A percentile compares a stretch with the other conserved stretches of the same genome.
Evolutionary conservation across 2,329 filamentous ascomycete species (phyloP).

Genomic region (Botrytis galanthina): DNA sequence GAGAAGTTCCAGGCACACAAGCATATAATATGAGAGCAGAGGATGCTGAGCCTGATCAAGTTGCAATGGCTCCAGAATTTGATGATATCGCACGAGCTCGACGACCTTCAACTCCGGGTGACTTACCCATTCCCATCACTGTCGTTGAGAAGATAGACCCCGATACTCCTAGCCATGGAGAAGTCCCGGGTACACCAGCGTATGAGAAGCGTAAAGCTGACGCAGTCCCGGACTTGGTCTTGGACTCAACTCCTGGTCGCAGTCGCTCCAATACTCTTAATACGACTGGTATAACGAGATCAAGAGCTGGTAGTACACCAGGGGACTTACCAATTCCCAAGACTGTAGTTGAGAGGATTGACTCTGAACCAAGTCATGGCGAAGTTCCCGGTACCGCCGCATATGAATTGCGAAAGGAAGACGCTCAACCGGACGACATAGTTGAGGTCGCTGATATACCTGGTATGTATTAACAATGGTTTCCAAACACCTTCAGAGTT

Average conservation of each 20-base stretch:
- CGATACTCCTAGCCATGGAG: slow-evolving; percentile 55
- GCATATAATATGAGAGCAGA: slow-evolving; percentile 55
- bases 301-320: slow-evolving; percentile 35
- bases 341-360: slow-evolving; percentile 57
- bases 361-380: slow-evolving; percentile 55
- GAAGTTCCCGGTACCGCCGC: slow-evolving; percentile 61
- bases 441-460: slow-evolving; percentile 47
- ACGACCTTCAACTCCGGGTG: slow-evolving; percentile 31
- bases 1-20: slow-evolving; percentile 60
- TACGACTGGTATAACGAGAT: slow-evolving; percentile 22
- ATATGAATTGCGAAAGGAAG: slow-evolving; percentile 53
- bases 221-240: slow-evolving; percentile 60
- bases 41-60: slow-evolving; percentile 60
- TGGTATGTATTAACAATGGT: slow-evolving; percentile 51
- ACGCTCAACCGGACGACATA: slow-evolving; percentile 61
- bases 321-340: slow-evolving; percentile 51
- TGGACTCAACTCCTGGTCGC: slow-evolving; percentile 36
- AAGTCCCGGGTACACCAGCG: slow-evolving; percentile 59
- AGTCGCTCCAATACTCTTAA: slow-evolving; percentile 28
- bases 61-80: slow-evolving; percentile 42
- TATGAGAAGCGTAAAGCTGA: slow-evolving; percentile 56
- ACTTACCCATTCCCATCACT: slow-evolving; percentile 53
- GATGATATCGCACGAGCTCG: slow-evolving; percentile 8
- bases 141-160: slow-evolving; percentile 56
- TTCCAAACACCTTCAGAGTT: slow-evolving; percentile 43